A percentile compares a stretch with the other conserved stretches of the same genome.
Conservation (phyloP, 2,329 filamentous ascomycete genomes). For the Ascochyta koolunga region DNA sequence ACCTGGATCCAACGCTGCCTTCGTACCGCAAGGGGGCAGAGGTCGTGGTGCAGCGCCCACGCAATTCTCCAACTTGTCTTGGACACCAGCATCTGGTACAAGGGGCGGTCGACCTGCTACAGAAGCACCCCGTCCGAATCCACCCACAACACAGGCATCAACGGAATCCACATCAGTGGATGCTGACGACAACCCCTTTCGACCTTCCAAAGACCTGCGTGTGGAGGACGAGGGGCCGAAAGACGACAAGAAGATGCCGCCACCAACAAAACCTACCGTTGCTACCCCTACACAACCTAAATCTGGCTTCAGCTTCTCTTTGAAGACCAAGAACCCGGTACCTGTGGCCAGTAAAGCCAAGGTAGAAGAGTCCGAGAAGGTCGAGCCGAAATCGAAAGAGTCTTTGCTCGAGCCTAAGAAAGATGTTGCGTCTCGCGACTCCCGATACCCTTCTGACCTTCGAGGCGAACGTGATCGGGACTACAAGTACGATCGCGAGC, state of each 20-base stretch:
- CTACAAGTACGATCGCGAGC: slow-evolving; percentile 30
- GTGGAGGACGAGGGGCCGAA: slow-evolving; percentile 67
- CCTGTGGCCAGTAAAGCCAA: slow-evolving; percentile 59
- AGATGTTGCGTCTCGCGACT: slow-evolving; percentile 44
- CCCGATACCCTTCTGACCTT: slow-evolving; percentile 29
- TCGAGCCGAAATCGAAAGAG: slow-evolving; percentile 47
- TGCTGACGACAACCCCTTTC: slow-evolving; percentile 66
- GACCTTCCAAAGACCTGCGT: slow-evolving; percentile 68
- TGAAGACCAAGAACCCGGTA: slow-evolving; percentile 74
- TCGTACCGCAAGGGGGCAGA: slow-evolving; percentile 54
- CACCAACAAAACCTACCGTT: slow-evolving; percentile 56
- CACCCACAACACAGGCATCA: slow-evolving; percentile 19
- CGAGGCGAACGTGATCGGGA: slow-evolving; percentile 33
- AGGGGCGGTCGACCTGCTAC: slow-evolving; percentile 57
- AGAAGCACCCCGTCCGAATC: slow-evolving; percentile 43
- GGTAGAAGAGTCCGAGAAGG: slow-evolving; percentile 45
- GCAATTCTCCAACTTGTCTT: slow-evolving; percentile 72
- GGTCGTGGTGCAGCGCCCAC: slow-evolving; percentile 57
- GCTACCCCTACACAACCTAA: slow-evolving; percentile 59
- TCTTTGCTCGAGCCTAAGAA: slow-evolving; percentile 49
- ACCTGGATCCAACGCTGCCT: slow-evolving; percentile 51
- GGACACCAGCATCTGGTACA: slow-evolving; percentile 66
- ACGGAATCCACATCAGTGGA: slow-evolving; percentile 48
- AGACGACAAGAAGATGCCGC: slow-evolving; percentile 59
- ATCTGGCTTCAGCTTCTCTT: slow-evolving; percentile 81